Evolutionary conservation across 140 eudicot species (phyloP).

Genomic region (Cichorium intybus): DNA sequence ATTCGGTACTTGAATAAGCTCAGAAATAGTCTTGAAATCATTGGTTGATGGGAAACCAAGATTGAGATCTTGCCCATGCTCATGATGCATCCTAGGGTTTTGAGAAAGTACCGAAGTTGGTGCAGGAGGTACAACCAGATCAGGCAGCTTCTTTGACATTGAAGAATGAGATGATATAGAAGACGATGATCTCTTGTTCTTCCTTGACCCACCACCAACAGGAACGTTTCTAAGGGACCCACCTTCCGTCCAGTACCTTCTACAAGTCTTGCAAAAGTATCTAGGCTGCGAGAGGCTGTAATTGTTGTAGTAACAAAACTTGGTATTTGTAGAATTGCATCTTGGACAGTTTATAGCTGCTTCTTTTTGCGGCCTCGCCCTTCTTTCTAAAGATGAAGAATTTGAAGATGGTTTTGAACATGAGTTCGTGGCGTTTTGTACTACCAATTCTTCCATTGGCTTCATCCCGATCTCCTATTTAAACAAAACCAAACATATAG

Average conservation of each 20-base stretch:
- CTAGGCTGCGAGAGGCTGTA: constrained; percentile 91
- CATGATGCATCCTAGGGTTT: constrained; percentile 55
- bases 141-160: constrained; percentile 50
- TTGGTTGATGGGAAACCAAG: constrained; percentile 48
- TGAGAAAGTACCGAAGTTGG: constrained; percentile 20
- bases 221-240: constrained; percentile 88
- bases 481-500: constrained; percentile 23
- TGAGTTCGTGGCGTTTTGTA: constrained; percentile 31
- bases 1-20: constrained; percentile 61
- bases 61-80: constrained; percentile 67
- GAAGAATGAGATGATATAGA: constrained; percentile 36
- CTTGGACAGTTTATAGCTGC: constrained; percentile 81
- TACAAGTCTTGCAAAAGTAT: constrained; percentile 89
- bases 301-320: constrained; percentile 90
- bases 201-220: constrained; percentile 91
- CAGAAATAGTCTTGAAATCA: constrained; percentile 60
- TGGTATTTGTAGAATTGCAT: constrained; percentile 92
- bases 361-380: constrained; percentile 63
- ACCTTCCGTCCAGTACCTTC: constrained; percentile 97
- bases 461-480: constrained; percentile 58
- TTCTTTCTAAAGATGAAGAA: constrained; percentile 46
- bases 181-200: constrained; percentile 71
- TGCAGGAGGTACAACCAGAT: constrained; percentile 33
- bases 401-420: constrained; percentile 40
- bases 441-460: constrained; percentile 57